Percentiles rank a stretch among this genome's conserved stretches.
Evolutionary conservation across 1,284 basidiomycete species (phyloP).

Genomic region (Takashimella tepidaria): DNA sequence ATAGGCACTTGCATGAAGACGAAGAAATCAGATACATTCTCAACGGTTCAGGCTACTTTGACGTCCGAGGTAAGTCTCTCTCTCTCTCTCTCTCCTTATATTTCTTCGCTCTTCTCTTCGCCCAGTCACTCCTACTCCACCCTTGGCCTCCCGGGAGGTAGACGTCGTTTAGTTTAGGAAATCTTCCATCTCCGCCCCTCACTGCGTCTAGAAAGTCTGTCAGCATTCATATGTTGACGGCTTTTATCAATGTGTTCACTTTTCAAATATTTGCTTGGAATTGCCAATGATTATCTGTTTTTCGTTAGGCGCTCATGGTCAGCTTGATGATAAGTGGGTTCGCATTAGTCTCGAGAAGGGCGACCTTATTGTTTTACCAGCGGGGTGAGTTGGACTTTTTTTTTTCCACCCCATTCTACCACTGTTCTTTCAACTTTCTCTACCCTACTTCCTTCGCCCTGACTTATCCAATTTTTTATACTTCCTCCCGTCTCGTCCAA

Average conservation of each 20-base stretch:
- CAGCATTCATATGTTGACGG: not conserved
- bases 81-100: not conserved
- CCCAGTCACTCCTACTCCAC: not conserved
- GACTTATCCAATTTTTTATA: too few relatives aligned
- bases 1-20: constrained; percentile 80
- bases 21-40: constrained; percentile 85
- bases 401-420: not conserved
- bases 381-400: constrained; percentile 52
- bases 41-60: constrained; percentile 76
- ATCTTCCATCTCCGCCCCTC: not conserved
- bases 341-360: constrained; percentile 62
- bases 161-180: not conserved
- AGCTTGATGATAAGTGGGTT: constrained; percentile 62
- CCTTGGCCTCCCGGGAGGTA: too few relatives aligned
- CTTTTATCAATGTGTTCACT: not conserved
- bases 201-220: not conserved
- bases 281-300: not conserved
- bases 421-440: too few relatives aligned
- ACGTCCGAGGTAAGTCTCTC: constrained; percentile 64
- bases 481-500: not conserved
- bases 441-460: not conserved
- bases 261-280: not conserved
- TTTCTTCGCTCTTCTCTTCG: not conserved
- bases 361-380: constrained; percentile 67
- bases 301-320: constrained; percentile 10